Evolutionary conservation across 495 filamentous ascomycete genomes (phyloP).

Genomic region (Xeromyces bisporus): DNA sequence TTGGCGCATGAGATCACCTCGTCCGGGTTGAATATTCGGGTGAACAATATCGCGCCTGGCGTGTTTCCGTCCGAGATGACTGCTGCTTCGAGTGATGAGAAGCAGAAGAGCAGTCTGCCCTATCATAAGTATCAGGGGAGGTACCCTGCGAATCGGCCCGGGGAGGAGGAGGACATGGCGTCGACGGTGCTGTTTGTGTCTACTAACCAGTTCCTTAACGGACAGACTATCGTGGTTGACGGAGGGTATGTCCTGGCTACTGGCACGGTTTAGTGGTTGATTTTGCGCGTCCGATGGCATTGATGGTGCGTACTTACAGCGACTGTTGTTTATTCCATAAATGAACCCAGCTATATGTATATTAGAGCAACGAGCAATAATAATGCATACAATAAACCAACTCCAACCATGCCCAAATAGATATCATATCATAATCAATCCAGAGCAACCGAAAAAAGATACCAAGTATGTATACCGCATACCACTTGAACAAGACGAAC

Average conservation of each 20-base stretch:
- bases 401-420: too few species aligned
- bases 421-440: too few species aligned
- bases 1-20: constrained; percentile 23
- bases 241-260: constrained; percentile 29
- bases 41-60: constrained; percentile 29
- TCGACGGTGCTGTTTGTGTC: constrained; percentile 39
- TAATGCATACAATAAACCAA: too few species aligned
- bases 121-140: constrained; percentile 36
- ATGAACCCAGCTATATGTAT: too few species aligned
- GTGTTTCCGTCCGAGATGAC: constrained; percentile 31
- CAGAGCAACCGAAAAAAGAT: not conserved
- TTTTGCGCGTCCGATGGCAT: too few species aligned
- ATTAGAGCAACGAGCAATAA: too few species aligned
- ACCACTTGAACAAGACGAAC: constrained; percentile 3
- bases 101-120: constrained; percentile 42
- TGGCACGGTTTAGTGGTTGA: not conserved
- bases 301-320: too few species aligned
- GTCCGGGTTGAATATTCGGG: constrained; percentile 19
- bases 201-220: constrained; percentile 47
- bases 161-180: constrained; percentile 51
- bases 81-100: constrained; percentile 19
- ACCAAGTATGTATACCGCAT: constrained; percentile 6
- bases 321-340: too few species aligned
- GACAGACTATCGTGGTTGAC: constrained; percentile 40
- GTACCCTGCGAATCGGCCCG: constrained; percentile 37